Conservation (phyloP, 352 stramenopile species). For the Pythium insidiosum region DNA sequence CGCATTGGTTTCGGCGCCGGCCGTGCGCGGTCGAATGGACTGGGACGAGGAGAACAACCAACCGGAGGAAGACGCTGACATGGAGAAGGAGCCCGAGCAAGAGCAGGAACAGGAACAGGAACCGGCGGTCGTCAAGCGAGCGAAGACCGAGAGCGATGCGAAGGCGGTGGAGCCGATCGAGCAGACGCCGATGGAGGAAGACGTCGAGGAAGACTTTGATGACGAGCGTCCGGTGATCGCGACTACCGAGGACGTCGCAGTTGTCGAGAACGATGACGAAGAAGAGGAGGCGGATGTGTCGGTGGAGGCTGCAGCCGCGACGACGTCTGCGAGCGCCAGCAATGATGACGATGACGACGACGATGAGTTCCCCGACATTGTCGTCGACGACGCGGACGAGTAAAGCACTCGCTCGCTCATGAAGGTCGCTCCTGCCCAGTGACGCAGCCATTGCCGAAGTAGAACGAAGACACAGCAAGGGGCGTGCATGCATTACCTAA, state of each 20-base stretch:
- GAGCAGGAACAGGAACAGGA: slow-evolving; percentile 3
- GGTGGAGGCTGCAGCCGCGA: not conserved
- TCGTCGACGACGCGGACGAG: slow-evolving; percentile 54
- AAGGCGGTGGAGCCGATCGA: slow-evolving; percentile 19
- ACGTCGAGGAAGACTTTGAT: slow-evolving; percentile 15
- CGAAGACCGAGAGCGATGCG: slow-evolving; percentile 14
- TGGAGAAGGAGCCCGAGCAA: too few relatives aligned
- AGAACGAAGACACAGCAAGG: too few relatives aligned
- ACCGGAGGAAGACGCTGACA: not conserved
- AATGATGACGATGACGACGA: slow-evolving; percentile 27
- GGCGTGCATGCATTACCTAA: too few relatives aligned
- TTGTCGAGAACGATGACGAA: not conserved
- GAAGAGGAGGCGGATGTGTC: not conserved
- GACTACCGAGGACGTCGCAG: not conserved
- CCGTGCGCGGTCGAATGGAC: slow-evolving; percentile 27
- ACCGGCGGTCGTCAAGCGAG: slow-evolving; percentile 7
- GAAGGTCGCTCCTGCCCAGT: too few relatives aligned
- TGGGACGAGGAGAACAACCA: slow-evolving; percentile 14
- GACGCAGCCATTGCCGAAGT: too few relatives aligned
- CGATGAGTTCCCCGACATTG: slow-evolving; percentile 80
- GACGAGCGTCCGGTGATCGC: slow-evolving; percentile 18
- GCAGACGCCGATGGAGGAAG: slow-evolving; percentile 18
- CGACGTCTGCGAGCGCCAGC: not conserved
- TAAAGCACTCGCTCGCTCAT: too few relatives aligned
- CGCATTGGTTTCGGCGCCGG: slow-evolving; percentile 5